Evolutionary conservation across 164 flowering plant species (phyloP), one percentile per base, ranked within the genome.

Genomic region (Vitis labrusca): DNA sequence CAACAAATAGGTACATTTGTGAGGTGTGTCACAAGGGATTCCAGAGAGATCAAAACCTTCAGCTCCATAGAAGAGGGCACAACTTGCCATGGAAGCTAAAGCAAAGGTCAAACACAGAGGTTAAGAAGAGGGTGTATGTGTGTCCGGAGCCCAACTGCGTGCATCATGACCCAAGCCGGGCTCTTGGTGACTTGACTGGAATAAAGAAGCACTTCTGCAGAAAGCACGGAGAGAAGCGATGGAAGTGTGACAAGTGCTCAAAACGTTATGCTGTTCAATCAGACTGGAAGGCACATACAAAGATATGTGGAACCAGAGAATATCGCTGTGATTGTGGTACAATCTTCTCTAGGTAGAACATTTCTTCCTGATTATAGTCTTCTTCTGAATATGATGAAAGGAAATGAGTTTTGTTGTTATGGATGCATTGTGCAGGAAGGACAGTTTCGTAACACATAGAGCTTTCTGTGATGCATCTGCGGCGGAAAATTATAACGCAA

Each of bases 201-300:
- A 72, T 77, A 27, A 77, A 77, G 73, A 77, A 77, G 65, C 79
- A 77, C 64, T 77, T 72, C 70, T 69, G 79, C 63, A 72, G 79
- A 16, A 77, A 77, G 50, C 79, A 77, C 55, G 75, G 79, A 49
- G 79, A 76, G 13, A 76, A 76, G 75, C 72, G 72, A 52, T 76
- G 79, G 79, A 76, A 76, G 70, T 76, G 79, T 37, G 79, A 76
- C 61, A 76, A 76, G 60, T 76, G 79, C 75, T 68, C 76, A 0
- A 76, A 76, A 23, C 65, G 79, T 2, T 76, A 76, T 64, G 79
- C 75, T 7, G 79, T 76, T 63, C 79, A 76, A 59, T 76, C 79
- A 9, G 79, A 72, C 60, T 76, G 79, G 79, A 76, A 76, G 53
- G 79, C 76, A 0, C 79, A 77, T 50, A 23, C 73, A 10, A 77